These are phyloP conservation scores for Plectranthus barbatus DNA, from an alignment of 257 asterid species.

Conservation along the genomic window DNA sequence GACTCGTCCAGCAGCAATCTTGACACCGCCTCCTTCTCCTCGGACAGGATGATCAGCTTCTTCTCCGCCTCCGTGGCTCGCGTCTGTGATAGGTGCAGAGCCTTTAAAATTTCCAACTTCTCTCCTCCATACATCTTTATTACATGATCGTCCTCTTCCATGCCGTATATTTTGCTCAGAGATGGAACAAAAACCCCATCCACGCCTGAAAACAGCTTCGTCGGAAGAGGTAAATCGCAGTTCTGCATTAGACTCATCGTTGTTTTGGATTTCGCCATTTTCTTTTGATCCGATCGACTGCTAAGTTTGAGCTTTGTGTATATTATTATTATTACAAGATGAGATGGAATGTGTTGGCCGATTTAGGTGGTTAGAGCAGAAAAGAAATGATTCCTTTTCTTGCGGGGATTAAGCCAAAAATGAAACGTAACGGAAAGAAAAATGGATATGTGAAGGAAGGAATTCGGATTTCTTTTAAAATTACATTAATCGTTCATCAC, in stretches of 20 bases:
- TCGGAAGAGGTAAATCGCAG: slow-evolving; percentile 68
- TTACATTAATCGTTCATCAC: too few relatives aligned
- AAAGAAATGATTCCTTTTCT: slow-evolving; percentile 15
- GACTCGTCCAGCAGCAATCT: slow-evolving; percentile 38
- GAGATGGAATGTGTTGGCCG: neutral
- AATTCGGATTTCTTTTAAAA: too few relatives aligned
- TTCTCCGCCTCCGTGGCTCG: slow-evolving; percentile 68
- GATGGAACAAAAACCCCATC: slow-evolving; percentile 16
- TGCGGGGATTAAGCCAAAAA: slow-evolving; percentile 25
- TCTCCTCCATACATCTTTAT: too few relatives aligned
- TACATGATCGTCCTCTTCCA: too few relatives aligned
- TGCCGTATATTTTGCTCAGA: too few relatives aligned
- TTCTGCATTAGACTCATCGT: slow-evolving; percentile 43
- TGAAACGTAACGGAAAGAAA: neutral
- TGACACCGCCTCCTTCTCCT: slow-evolving; percentile 35
- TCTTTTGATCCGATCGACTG: too few relatives aligned
- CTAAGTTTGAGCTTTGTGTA: too few relatives aligned
- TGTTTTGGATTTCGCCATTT: neutral
- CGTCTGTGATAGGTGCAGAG: slow-evolving; percentile 50
- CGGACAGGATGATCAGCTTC: slow-evolving; percentile 20
- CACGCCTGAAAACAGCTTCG: slow-evolving; percentile 35
- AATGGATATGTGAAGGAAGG: too few relatives aligned
- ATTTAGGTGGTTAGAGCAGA: slow-evolving; percentile 4
- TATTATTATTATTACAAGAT: neutral
- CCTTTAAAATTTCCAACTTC: slow-evolving; percentile 43